These are phyloP conservation scores for Microdochium bolleyi DNA, from an alignment of 2,329 filamentous ascomycete species.

Conservation along the genomic window DNA sequence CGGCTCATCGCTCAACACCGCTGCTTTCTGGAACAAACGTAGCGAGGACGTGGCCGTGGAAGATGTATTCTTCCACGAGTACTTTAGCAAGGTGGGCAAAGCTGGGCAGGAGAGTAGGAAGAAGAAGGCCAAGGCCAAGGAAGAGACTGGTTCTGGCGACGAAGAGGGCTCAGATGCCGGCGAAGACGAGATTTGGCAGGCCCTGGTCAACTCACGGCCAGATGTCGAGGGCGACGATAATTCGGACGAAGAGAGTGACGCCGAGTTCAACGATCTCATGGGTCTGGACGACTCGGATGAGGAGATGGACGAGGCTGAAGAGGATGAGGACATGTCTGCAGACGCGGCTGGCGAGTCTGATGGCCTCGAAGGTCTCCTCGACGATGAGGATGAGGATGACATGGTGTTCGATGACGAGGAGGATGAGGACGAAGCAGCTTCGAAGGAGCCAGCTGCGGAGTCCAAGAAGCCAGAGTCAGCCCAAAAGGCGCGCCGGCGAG, in stretches of 20 bases:
- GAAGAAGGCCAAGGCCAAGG: constrained; percentile 48
- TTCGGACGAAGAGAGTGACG: constrained; percentile 30
- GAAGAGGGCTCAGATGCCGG: constrained; percentile 43
- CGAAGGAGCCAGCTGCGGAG: constrained; percentile 10
- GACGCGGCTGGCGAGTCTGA: constrained; percentile 27
- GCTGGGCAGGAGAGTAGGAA: constrained; percentile 46
- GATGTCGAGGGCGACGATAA: constrained; percentile 65
- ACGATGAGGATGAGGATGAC: constrained; percentile 25
- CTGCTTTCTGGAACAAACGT: constrained; percentile 87
- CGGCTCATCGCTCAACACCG: constrained; percentile 61
- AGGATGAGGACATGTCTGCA: constrained; percentile 28
- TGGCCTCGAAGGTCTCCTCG: constrained; percentile 11
- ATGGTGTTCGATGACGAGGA: constrained; percentile 32
- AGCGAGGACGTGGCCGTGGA: constrained; percentile 80
- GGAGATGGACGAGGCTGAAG: constrained; percentile 36
- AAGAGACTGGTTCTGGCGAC: constrained; percentile 16
- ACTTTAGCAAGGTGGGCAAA: constrained; percentile 74
- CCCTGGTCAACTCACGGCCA: constrained; percentile 72
- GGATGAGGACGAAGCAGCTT: constrained; percentile 19
- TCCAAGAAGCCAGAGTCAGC: constrained; percentile 26
- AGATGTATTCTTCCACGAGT: constrained; percentile 97
- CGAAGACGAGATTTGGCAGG: constrained; percentile 87
- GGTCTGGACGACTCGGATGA: constrained; percentile 38
- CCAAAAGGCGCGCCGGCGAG: constrained; percentile 62
- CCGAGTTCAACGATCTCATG: constrained; percentile 35